Conservation (phyloP, 257 asterid genomes). For the Jacaranda mimosifolia region DNA sequence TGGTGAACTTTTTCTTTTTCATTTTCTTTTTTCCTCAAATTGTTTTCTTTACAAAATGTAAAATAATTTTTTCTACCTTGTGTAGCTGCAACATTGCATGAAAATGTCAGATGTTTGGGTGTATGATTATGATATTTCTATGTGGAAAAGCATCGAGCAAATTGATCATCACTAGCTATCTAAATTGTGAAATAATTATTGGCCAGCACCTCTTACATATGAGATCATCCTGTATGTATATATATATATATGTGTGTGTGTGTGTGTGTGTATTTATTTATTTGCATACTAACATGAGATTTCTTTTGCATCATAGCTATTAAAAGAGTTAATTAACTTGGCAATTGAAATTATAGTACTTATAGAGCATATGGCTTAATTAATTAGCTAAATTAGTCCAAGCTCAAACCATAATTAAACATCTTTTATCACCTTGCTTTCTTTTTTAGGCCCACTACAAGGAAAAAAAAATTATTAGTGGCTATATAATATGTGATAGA, state of each 20-base stretch:
- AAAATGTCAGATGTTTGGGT: constrained; percentile 52
- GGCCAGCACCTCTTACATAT: constrained; percentile 16
- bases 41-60: constrained; percentile 20
- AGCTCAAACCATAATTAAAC: not conserved
- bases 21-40: constrained; percentile 25
- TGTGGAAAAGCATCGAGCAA: constrained; percentile 41
- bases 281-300: not conserved
- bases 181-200: constrained; percentile 13
- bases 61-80: constrained; percentile 34
- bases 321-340: not conserved
- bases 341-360: too few species aligned
- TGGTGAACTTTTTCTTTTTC: constrained; percentile 45
- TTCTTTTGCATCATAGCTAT: not conserved
- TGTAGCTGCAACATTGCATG: constrained; percentile 31
- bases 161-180: constrained; percentile 5
- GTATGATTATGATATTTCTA: constrained; percentile 46
- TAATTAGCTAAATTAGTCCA: not conserved
- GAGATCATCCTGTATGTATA: not conserved
- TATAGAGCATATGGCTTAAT: not conserved
- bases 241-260: too few species aligned
- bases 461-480: too few species aligned
- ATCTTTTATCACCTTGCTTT: not conserved
- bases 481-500: too few species aligned
- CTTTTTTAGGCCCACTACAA: not conserved
- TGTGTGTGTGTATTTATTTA: not conserved